These are phyloP conservation scores for Phytophthora rubi DNA, from an alignment of 352 stramenopile species.

Conservation along the genomic window DNA sequence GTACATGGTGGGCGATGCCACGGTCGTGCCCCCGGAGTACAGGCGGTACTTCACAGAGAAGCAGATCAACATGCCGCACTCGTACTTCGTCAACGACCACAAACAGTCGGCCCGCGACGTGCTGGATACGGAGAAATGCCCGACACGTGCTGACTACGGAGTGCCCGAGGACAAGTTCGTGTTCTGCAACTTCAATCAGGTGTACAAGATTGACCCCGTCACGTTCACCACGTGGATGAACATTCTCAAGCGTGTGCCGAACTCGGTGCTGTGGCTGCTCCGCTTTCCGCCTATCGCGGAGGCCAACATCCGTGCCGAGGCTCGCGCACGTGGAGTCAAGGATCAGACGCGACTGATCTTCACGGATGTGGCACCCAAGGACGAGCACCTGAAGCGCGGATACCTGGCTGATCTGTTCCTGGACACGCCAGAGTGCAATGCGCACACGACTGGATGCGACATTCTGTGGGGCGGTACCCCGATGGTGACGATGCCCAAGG, in stretches of 20 bases:
- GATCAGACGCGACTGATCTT: conserved; percentile 74
- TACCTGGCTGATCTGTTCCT: conserved; percentile 93
- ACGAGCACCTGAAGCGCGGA: conserved; percentile 91
- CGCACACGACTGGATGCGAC: conserved; percentile 92
- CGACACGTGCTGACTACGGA: conserved; percentile 86
- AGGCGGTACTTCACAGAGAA: conserved; percentile 89
- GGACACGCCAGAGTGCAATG: conserved; percentile 92
- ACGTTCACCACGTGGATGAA: conserved; percentile 94
- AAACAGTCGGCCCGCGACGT: conserved; percentile 86
- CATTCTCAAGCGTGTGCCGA: conserved; percentile 92
- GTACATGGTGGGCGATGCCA: conserved; percentile 92
- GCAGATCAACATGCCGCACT: conserved; percentile 92
- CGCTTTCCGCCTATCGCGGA: conserved; percentile 85
- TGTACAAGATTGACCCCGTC: conserved; percentile 95
- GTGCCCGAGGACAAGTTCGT: conserved; percentile 93
- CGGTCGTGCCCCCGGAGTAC: conserved; percentile 71
- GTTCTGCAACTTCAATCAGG: conserved; percentile 95
- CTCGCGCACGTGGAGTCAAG: conserved; percentile 70
- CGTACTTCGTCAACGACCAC: conserved; percentile 95
- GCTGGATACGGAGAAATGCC: conserved; percentile 77
- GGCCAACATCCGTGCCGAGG: conserved; percentile 87
- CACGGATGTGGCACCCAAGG: conserved; percentile 87
- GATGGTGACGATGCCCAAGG: conserved; percentile 90
- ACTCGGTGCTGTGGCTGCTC: conserved; percentile 93
- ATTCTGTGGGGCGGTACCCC: conserved; percentile 93